phyloP scores from a whole-genome alignment of 495 filamentous ascomycete genomes.

The Penicillium subrubescens region DNA sequence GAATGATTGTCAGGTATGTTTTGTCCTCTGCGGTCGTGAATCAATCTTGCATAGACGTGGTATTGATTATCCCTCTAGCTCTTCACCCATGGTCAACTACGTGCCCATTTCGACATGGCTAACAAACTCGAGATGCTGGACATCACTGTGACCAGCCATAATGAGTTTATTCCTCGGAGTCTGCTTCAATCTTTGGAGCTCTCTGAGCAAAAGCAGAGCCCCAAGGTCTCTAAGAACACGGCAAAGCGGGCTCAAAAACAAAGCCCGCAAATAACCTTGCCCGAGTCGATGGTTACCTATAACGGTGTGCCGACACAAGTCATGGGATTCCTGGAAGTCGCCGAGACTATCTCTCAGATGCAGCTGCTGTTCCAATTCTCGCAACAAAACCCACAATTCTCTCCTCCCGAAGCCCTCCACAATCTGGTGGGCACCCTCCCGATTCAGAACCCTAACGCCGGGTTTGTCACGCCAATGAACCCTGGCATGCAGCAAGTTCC shows the following conservation, averaged over 20 bases:
- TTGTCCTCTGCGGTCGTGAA: background rate
- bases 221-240: constrained; percentile 63
- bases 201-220: constrained; percentile 67
- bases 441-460: constrained; percentile 34
- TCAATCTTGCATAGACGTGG: background rate
- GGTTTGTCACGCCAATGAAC: constrained; percentile 39
- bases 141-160: constrained; percentile 61
- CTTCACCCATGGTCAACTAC: constrained; percentile 61
- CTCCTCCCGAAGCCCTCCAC: constrained; percentile 62
- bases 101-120: constrained; percentile 66
- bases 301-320: constrained; percentile 60
- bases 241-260: constrained; percentile 61
- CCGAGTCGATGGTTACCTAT: constrained; percentile 63
- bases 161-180: constrained; percentile 68
- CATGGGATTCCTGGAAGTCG: constrained; percentile 71
- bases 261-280: constrained; percentile 54
- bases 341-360: constrained; percentile 77
- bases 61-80: constrained; percentile 47
- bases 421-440: constrained; percentile 55
- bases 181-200: constrained; percentile 51
- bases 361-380: constrained; percentile 65
- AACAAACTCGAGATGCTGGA: constrained; percentile 75
- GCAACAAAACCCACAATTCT: constrained; percentile 56
- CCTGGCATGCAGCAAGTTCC: constrained; percentile 43
- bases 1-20: constrained; percentile 64